Percentiles rank a stretch among this genome's conserved stretches.
phyloP scores from a whole-genome alignment of 2,329 filamentous ascomycete genomes.

The Xylariaceae sp. region DNA sequence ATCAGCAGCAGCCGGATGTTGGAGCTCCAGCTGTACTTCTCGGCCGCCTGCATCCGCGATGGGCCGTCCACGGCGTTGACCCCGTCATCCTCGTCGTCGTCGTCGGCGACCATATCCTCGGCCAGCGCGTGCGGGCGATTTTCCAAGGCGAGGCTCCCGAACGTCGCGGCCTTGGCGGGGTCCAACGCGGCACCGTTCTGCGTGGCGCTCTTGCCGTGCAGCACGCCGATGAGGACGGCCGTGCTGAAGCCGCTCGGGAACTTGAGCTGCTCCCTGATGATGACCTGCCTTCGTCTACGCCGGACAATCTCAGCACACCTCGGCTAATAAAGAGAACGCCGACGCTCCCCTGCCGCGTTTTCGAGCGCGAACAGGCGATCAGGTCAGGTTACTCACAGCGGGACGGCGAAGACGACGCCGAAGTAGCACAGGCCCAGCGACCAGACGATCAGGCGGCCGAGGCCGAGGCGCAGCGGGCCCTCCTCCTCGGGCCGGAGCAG shows the following conservation, averaged over 20 bases:
- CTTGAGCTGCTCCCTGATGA: constrained; percentile 83
- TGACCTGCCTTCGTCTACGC: constrained; percentile 68
- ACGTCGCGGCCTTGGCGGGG: constrained; percentile 22
- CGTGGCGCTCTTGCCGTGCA: constrained; percentile 59
- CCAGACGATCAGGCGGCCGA: constrained; percentile 81
- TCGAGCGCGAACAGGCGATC: no score
- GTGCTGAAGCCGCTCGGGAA: constrained; percentile 96
- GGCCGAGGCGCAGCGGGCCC: constrained; percentile 64
- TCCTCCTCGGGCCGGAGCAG: constrained; percentile 70
- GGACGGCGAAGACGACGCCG: constrained; percentile 92
- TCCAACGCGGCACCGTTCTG: constrained; percentile 20
- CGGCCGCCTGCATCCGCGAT: constrained; percentile 23
- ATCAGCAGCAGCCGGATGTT: constrained; percentile 48
- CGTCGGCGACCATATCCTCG: constrained; percentile 3
- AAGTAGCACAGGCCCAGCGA: constrained; percentile 91
- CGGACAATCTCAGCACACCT: constrained; percentile 3
- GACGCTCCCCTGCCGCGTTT: background rate
- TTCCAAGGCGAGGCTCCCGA: constrained; percentile 26
- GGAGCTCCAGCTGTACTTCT: constrained; percentile 33
- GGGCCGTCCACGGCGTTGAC: constrained; percentile 15
- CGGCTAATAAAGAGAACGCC: constrained; percentile 1
- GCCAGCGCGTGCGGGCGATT: constrained; percentile 21
- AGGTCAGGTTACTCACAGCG: constrained; percentile 44
- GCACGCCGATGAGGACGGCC: constrained; percentile 81
- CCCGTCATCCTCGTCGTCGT: constrained; percentile 12